These are phyloP conservation scores for Phytophthora colocasiae DNA, from an alignment of 352 stramenopile genomes.

Conservation along the genomic window DNA sequence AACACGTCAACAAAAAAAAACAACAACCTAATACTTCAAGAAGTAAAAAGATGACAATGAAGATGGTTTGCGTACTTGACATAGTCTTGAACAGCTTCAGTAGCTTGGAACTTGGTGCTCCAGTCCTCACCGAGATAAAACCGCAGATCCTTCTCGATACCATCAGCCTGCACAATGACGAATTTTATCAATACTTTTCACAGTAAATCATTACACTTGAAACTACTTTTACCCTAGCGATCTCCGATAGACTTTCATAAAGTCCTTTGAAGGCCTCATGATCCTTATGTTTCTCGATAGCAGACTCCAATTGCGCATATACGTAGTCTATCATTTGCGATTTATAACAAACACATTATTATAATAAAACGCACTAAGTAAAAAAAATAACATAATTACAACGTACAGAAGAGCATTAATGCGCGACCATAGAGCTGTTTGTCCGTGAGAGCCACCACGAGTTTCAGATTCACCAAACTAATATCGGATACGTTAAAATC, in stretches of 20 bases:
- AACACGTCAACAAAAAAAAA: no score
- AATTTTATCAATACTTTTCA: constrained; percentile 4
- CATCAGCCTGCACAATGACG: constrained; percentile 44
- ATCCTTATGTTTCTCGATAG: constrained; percentile 55
- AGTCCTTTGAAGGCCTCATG: constrained; percentile 52
- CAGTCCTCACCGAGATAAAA: constrained; percentile 72
- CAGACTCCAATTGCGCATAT: constrained; percentile 66
- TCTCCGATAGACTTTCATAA: constrained; percentile 44
- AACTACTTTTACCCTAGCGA: constrained; percentile 45
- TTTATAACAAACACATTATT: constrained; percentile 4
- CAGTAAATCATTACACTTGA: neutral
- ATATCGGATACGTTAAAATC: neutral
- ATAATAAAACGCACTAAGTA: neutral
- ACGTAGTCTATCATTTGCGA: constrained; percentile 58
- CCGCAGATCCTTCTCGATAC: constrained; percentile 65
- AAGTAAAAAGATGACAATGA: no score
- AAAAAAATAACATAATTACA: neutral
- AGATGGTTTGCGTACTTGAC: constrained; percentile 43
- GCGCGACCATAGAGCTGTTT: constrained; percentile 70
- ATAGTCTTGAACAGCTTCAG: constrained; percentile 56
- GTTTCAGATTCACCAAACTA: constrained; percentile 75
- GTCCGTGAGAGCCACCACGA: constrained; percentile 70
- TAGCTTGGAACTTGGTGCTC: constrained; percentile 61
- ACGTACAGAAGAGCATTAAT: constrained; percentile 78
- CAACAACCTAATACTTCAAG: no score